A percentile compares a stretch with the other conserved stretches of the same genome.
Conservation (phyloP, 1,284 basidiomycete species). For the Trichosporon sp. region DNA sequence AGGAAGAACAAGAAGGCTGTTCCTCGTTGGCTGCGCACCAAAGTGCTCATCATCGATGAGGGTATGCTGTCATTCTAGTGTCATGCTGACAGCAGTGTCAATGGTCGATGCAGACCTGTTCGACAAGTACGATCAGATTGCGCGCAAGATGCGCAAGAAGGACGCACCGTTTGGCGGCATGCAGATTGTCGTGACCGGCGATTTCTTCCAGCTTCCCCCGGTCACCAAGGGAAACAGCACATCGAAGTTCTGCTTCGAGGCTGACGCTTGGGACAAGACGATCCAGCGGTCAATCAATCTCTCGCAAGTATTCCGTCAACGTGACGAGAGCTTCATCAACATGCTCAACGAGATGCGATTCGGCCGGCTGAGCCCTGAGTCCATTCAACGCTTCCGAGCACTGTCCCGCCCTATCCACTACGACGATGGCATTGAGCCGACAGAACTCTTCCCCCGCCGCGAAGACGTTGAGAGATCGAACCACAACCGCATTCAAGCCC, state of each 20-base stretch:
- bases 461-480: constrained; percentile 78
- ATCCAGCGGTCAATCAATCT: constrained; percentile 76
- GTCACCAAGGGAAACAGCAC: constrained; percentile 56
- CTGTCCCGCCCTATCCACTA: constrained; percentile 57
- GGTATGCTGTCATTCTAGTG: constrained; percentile 51
- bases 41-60: constrained; percentile 91
- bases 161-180: constrained; percentile 86
- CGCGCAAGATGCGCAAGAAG: constrained; percentile 55
- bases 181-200: constrained; percentile 85
- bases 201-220: constrained; percentile 96
- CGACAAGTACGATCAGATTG: constrained; percentile 48
- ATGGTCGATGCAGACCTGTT: constrained; percentile 88
- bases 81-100: constrained; percentile 59
- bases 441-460: constrained; percentile 79
- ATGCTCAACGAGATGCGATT: constrained; percentile 89
- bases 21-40: constrained; percentile 65
- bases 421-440: constrained; percentile 68
- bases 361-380: constrained; percentile 59
- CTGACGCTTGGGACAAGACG: constrained; percentile 69
- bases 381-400: constrained; percentile 58
- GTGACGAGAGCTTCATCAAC: constrained; percentile 61
- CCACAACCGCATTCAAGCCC: constrained; percentile 54
- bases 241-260: constrained; percentile 77
- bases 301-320: constrained; percentile 75
- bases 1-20: constrained; percentile 63